A percentile compares a stretch with the other conserved stretches of the same genome.
phyloP scores from a whole-genome alignment of 1,284 basidiomycete species.

The Lentinus polychrous region DNA sequence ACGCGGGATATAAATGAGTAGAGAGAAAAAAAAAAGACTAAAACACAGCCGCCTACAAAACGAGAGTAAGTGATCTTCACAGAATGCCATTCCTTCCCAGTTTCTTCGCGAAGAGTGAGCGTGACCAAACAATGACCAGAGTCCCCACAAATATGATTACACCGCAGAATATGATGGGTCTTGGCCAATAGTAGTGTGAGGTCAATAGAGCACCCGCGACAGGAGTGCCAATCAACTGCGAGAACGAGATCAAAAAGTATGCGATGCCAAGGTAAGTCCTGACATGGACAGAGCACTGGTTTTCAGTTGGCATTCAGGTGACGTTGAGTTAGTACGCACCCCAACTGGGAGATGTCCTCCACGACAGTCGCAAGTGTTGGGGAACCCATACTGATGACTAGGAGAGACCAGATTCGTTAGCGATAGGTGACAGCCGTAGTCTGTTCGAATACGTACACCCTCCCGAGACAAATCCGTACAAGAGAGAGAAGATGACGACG shows the following conservation, averaged over 20 bases:
- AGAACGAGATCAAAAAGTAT: not conserved
- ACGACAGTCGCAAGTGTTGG: not conserved
- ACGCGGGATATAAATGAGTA: too few species aligned
- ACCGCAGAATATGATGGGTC: not conserved
- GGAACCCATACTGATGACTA: not conserved
- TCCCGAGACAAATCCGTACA: constrained; percentile 16
- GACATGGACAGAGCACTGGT: not conserved
- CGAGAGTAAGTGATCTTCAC: too few species aligned
- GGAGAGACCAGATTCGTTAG: not conserved
- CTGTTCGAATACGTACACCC: constrained; percentile 10
- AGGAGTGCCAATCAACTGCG: not conserved
- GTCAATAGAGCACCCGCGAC: not conserved
- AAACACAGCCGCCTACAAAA: too few species aligned
- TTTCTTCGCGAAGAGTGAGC: not conserved
- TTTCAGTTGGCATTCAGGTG: not conserved
- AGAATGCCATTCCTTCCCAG: too few species aligned
- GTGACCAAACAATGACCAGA: not conserved
- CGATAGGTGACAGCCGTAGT: not conserved
- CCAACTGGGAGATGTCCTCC: not conserved
- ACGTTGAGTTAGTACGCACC: not conserved
- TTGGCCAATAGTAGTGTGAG: not conserved
- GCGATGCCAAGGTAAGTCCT: not conserved
- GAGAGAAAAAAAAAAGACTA: too few species aligned
- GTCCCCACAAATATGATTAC: not conserved
- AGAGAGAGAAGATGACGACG: constrained; percentile 9